Base-by-base conservation (phyloP, 1,284 basidiomycete species). In the Golubevia pallescens region DNA sequence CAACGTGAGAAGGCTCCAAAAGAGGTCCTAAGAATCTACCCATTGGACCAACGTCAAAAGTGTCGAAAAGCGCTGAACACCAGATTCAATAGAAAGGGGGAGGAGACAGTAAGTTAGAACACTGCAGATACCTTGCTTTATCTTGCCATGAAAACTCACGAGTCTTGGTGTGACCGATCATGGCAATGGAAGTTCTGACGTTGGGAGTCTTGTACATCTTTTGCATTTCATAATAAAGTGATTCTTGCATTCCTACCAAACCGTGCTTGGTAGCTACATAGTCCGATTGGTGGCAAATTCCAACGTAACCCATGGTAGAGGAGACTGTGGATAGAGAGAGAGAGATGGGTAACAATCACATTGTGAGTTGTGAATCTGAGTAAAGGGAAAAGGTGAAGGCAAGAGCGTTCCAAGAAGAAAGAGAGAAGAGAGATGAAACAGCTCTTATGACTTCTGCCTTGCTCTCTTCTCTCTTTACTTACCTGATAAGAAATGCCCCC, bases 201-300 rank as follows among this genome's bases (percentile, higher is more conserved):
- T 64, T 19, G 5, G 64, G 64, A n/a, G 61, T 64, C 23, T 57
- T 53, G 60, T 66, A 66, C 64, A 65, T 66, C 28, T 66, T 66
- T 4, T 63, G 32, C 61, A 66, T 51, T 42, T 66, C 64, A 19
- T 66, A 66, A 51, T 64, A 54, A 23, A 66, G 61, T 78, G 70
- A 74, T 77, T 66, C 64, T 32, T 66, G 61, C 64, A 66, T 66
- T 7, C 64, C 64, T 4, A 66, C 32, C 10, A 66, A 16, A 2
- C 61, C 64, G 24, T 66, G 64, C 61, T 66, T 66, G n/a, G 64
- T 56, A 16, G 64, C 64, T 20, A 66, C 64, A 55, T 66, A 66
- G 28, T 66, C 64, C 16, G 59, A 61, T 34, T 64, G 62, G 51
- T 64, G 62, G 51, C 57, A 61, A 20, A 64, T 64, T 14, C 62